phyloP scores from a whole-genome alignment of 2,329 filamentous ascomycete species.

The Blastomyces silverae region DNA sequence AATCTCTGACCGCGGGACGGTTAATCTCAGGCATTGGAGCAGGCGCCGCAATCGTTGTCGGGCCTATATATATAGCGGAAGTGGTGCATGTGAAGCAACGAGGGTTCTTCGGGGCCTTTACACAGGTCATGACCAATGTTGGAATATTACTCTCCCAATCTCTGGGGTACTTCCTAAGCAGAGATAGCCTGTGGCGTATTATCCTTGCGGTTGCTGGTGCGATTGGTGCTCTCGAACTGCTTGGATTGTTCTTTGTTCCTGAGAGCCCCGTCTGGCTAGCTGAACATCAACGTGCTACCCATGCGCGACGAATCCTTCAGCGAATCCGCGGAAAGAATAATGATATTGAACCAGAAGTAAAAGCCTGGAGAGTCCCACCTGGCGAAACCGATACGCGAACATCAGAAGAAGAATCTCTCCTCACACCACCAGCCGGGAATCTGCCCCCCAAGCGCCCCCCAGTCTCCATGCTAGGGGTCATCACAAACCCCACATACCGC shows the following conservation, averaged over 20 bases:
- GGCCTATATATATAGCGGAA: conserved; percentile 91
- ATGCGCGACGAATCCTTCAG: conserved; percentile 63
- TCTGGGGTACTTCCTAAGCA: conserved; percentile 80
- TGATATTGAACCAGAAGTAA: conserved; percentile 68
- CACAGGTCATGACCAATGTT: conserved; percentile 87
- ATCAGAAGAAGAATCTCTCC: conserved; percentile 65
- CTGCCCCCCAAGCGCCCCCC: conserved; percentile 59
- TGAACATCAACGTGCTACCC: conserved; percentile 52
- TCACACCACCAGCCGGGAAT: conserved; percentile 53
- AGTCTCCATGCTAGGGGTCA: conserved; percentile 59
- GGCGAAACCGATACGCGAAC: conserved; percentile 18
- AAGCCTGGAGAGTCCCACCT: conserved; percentile 44
- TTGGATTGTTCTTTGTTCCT: conserved; percentile 67
- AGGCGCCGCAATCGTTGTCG: conserved; percentile 83
- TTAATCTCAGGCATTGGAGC: conserved; percentile 76
- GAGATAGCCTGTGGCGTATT: conserved; percentile 70
- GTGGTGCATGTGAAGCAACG: conserved; percentile 67
- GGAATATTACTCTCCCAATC: conserved; percentile 80
- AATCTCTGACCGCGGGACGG: conserved; percentile 64
- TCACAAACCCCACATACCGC: conserved; percentile 60
- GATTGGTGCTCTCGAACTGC: conserved; percentile 59
- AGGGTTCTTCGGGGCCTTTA: conserved; percentile 73
- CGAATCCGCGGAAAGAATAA: conserved; percentile 64
- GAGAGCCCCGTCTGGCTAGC: conserved; percentile 88
- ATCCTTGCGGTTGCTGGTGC: conserved; percentile 68